Conservation (phyloP, 176 grass and related monocot species). For the Phoenix dactylifera region DNA sequence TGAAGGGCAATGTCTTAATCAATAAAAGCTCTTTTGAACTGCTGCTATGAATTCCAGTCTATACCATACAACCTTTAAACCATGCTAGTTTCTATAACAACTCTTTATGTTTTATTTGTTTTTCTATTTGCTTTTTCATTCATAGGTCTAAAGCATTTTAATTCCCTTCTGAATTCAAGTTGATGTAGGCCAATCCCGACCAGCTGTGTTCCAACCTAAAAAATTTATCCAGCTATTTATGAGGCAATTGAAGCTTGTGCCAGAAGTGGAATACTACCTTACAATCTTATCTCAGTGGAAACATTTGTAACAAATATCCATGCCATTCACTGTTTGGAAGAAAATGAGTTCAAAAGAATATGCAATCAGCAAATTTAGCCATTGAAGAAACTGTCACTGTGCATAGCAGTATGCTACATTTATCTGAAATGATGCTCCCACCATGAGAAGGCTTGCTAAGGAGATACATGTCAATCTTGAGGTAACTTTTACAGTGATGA, state of each 20-base stretch:
- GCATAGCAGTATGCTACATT: slow-evolving; percentile 19
- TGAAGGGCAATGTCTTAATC: no score
- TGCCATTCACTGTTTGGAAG: slow-evolving; percentile 59
- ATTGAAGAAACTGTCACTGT: slow-evolving; percentile 34
- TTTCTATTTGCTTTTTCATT: no score
- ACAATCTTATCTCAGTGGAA: slow-evolving; percentile 77
- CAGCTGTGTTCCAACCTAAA: slow-evolving; percentile 72
- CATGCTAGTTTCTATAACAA: no score
- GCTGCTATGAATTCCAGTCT: no score
- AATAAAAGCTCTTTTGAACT: no score
- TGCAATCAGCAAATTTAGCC: slow-evolving; percentile 48
- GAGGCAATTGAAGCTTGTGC: slow-evolving; percentile 75
- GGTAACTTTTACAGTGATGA: no score
- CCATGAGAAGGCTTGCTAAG: slow-evolving; percentile 7
- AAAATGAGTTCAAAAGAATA: slow-evolving; percentile 60
- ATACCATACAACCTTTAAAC: no score
- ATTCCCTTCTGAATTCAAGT: not conserved
- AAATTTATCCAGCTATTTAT: slow-evolving; percentile 79
- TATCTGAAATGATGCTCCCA: slow-evolving; percentile 7
- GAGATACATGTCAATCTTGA: slow-evolving; percentile 17
- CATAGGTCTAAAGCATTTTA: no score
- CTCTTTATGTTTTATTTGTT: no score
- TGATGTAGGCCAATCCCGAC: slow-evolving; percentile 73
- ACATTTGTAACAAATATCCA: slow-evolving; percentile 73
- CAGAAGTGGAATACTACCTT: slow-evolving; percentile 90